These are phyloP conservation scores for Colletotrichum plurivorum DNA, from an alignment of 2,329 filamentous ascomycete species.

Conservation along the genomic window DNA sequence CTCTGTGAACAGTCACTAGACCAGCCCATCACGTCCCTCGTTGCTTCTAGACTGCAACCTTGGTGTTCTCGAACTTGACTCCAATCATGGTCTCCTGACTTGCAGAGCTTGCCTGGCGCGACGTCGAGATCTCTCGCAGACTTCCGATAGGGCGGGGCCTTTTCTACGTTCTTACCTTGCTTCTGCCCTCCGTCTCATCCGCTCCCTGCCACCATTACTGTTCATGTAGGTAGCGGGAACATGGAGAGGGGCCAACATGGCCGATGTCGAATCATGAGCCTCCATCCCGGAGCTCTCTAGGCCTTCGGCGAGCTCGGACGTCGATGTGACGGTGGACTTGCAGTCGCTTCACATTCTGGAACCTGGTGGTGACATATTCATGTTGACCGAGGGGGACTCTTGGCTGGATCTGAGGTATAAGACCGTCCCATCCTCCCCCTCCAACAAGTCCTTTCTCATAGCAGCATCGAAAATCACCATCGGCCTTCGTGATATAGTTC, in stretches of 20 bases:
- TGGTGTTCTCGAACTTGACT: conserved; percentile 21
- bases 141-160: background rate
- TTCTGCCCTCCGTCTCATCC: conserved; percentile 20
- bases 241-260: background rate
- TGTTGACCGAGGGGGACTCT: background rate
- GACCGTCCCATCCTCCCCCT: conserved; percentile 2
- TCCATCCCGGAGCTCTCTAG: background rate
- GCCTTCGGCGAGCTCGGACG: conserved; percentile 6
- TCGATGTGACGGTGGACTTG: conserved; percentile 13
- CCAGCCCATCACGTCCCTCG: background rate
- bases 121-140: background rate
- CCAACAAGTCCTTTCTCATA: background rate
- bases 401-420: conserved; percentile 20
- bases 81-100: conserved; percentile 32
- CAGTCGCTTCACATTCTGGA: conserved; percentile 9
- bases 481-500: background rate
- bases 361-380: background rate
- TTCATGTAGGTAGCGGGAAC: background rate
- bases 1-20: background rate
- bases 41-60: conserved; percentile 22
- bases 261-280: background rate
- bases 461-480: background rate
- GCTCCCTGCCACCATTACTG: background rate
- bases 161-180: conserved; percentile 6
- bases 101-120: background rate